Conservation (phyloP, 371 early-diverging fungal genomes). For the Mitosporidium daphniae region DNA sequence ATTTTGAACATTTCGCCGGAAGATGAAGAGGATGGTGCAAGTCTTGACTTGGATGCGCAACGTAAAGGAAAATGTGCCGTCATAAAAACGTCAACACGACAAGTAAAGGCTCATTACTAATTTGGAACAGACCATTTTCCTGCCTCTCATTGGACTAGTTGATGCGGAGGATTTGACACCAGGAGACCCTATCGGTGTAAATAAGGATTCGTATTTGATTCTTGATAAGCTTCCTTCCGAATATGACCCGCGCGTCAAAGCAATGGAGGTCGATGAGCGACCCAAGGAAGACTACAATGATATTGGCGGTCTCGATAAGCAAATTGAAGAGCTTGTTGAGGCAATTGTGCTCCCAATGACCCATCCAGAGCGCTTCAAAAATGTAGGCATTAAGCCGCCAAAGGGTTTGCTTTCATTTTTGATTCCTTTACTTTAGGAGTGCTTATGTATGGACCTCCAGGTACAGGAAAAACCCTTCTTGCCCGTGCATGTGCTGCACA, state of each 20-base stretch:
- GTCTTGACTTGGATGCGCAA: constrained; percentile 52
- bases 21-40: constrained; percentile 61
- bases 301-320: constrained; percentile 91
- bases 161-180: constrained; percentile 62
- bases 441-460: constrained; percentile 94
- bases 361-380: constrained; percentile 73
- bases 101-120: constrained; percentile 12
- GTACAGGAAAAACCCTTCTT: constrained; percentile 53
- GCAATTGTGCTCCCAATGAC: constrained; percentile 93
- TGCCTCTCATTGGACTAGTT: constrained; percentile 90
- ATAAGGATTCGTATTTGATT: constrained; percentile 93
- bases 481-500: constrained; percentile 93
- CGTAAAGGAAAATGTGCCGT: constrained; percentile 87
- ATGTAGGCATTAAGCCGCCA: constrained; percentile 80
- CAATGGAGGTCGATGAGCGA: constrained; percentile 99
- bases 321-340: constrained; percentile 93
- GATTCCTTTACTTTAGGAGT: constrained; percentile 13
- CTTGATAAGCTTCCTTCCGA: constrained; percentile 91
- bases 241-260: constrained; percentile 93
- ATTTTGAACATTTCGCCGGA: constrained; percentile 62
- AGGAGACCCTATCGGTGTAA: constrained; percentile 94
- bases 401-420: constrained; percentile 18
- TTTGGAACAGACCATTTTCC: constrained; percentile 38
- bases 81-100: constrained; percentile 72
- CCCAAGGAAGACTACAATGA: constrained; percentile 95